A percentile compares a stretch with the other conserved stretches of the same genome.
Conservation (phyloP, 2,329 filamentous ascomycete genomes). For the Microdochium nivale region DNA sequence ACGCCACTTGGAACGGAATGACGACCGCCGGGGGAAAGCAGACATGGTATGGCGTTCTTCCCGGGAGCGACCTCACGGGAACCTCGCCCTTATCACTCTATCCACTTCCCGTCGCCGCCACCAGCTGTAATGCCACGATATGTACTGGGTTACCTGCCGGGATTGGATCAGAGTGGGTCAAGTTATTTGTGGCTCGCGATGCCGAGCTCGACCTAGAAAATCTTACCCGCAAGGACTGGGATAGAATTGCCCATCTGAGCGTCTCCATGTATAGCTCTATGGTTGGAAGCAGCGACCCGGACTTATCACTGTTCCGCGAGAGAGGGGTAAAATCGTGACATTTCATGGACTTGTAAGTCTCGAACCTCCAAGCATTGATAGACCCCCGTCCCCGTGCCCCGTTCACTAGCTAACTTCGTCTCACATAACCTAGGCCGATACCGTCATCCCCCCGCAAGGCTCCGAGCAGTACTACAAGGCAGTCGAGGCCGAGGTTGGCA, state of each 20-base stretch:
- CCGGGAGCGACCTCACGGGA: constrained; percentile 4
- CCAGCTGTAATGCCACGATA: not conserved
- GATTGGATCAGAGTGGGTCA: constrained; percentile 2
- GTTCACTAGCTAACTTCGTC: constrained; percentile 2
- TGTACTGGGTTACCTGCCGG: not conserved
- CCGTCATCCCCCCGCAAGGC: constrained; percentile 5
- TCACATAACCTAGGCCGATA: constrained; percentile 5
- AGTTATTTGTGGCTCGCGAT: constrained; percentile 5
- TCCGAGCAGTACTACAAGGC: constrained; percentile 16
- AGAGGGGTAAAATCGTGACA: constrained; percentile 39
- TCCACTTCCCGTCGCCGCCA: not conserved
- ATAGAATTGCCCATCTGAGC: constrained; percentile 1
- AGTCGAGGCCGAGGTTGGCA: constrained; percentile 8
- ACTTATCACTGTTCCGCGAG: constrained; percentile 31
- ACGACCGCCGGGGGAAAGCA: not conserved
- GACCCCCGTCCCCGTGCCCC: not conserved
- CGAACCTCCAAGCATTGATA: not conserved
- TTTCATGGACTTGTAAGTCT: constrained; percentile 30
- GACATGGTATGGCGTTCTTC: constrained; percentile 2
- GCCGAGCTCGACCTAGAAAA: constrained; percentile 1
- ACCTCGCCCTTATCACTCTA: not conserved
- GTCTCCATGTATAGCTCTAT: constrained; percentile 4
- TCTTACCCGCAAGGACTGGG: constrained; percentile 4
- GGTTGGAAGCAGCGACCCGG: constrained; percentile 19
- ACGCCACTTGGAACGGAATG: constrained; percentile 5